Evolutionary conservation across 257 asterid species (phyloP).

Genomic region (Rehmannia glutinosa): DNA sequence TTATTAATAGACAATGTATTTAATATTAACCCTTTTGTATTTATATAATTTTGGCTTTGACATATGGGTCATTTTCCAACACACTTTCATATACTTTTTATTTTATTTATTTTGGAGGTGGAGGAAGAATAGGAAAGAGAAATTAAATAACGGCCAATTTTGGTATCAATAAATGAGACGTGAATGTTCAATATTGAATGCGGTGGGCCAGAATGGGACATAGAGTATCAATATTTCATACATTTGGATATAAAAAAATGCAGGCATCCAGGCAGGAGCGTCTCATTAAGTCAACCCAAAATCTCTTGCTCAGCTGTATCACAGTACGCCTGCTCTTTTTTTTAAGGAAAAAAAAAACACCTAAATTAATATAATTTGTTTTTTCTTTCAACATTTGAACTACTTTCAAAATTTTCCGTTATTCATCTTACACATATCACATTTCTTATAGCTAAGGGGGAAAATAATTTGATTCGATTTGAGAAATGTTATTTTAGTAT

Average conservation of each 20-base stretch:
- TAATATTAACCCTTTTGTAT: too few relatives aligned
- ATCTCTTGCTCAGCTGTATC: constrained; percentile 18
- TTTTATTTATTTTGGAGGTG: too few relatives aligned
- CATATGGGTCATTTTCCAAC: too few relatives aligned
- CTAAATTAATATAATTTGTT: neutral
- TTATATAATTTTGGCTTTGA: too few relatives aligned
- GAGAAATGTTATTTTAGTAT: neutral
- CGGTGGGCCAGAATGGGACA: too few relatives aligned
- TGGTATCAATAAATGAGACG: constrained; percentile 2
- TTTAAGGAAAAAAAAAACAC: too few relatives aligned
- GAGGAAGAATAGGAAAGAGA: neutral
- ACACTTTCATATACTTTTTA: too few relatives aligned
- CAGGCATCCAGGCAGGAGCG: constrained; percentile 8
- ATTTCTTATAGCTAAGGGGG: too few relatives aligned
- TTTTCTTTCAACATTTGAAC: neutral
- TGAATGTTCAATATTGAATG: neutral
- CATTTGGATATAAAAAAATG: neutral
- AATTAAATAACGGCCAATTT: neutral
- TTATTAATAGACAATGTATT: too few relatives aligned
- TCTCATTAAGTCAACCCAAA: constrained; percentile 21
- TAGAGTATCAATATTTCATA: neutral
- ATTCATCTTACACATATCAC: too few relatives aligned
- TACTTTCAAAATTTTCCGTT: too few relatives aligned
- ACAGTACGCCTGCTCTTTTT: neutral
- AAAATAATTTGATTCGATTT: too few relatives aligned